Conservation (phyloP, 768 basidiomycete genomes). For the Cubamyces lactineus region DNA sequence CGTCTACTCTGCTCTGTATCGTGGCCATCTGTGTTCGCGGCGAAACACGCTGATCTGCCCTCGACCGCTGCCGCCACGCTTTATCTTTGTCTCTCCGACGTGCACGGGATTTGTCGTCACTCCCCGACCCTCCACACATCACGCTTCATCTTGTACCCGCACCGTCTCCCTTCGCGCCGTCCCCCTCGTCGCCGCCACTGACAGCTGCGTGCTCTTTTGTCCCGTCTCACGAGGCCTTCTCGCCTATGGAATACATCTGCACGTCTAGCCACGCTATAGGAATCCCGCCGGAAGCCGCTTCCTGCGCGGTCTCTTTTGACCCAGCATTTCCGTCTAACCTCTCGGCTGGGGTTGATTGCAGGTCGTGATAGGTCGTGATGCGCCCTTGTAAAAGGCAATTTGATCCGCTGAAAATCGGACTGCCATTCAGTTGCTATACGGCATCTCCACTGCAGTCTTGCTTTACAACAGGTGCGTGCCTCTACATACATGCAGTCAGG, state of each 20-base stretch:
- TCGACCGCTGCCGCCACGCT: not conserved
- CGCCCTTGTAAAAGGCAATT: conserved; percentile 11
- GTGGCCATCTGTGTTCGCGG: too few relatives aligned
- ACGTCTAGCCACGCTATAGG: not conserved
- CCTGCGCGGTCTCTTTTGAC: not conserved
- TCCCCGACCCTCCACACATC: conserved; percentile 17
- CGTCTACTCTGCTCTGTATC: not conserved
- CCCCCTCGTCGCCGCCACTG: conserved; percentile 7
- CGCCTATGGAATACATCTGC: not conserved
- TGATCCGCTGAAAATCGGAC: conserved; percentile 18
- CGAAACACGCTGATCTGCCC: not conserved
- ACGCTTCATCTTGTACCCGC: conserved; percentile 20
- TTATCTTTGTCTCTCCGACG: conserved; percentile 14
- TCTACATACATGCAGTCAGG: not conserved
- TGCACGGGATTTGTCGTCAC: conserved; percentile 21
- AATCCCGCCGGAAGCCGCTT: not conserved
- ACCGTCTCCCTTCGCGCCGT: not conserved
- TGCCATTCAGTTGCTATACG: conserved; percentile 2
- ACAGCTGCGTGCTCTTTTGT: not conserved
- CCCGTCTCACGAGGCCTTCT: not conserved
- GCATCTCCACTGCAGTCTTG: not conserved
- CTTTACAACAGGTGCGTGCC: not conserved
- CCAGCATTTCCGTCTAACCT: conserved; percentile 1
- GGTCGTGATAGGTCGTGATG: conserved; percentile 3
- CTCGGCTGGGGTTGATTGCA: conserved; percentile 3